Percentiles rank a stretch among this genome's conserved stretches.
Conservation (phyloP, 179 eudicot genomes). For the Pouteria campechiana region DNA sequence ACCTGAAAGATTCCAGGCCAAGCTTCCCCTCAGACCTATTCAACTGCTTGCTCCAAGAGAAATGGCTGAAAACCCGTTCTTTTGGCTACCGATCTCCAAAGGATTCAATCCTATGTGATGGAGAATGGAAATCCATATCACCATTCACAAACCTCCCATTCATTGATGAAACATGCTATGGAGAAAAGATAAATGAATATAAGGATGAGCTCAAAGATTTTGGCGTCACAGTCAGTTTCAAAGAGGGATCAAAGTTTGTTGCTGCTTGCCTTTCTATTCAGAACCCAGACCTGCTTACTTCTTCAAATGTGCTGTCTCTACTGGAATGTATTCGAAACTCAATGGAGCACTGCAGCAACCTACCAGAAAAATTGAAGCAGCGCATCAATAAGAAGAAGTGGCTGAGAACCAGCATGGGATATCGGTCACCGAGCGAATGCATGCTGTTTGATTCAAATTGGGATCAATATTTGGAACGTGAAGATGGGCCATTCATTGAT, state of each 20-base stretch:
- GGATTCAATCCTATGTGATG: conserved; percentile 20
- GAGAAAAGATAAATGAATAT: conserved; percentile 15
- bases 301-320: conserved; percentile 16
- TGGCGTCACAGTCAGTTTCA: conserved; percentile 24
- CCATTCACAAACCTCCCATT: conserved; percentile 26
- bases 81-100: conserved; percentile 16
- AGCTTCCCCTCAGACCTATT: conserved; percentile 2
- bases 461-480: conserved; percentile 16
- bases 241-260: conserved; percentile 23
- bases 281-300: conserved; percentile 11
- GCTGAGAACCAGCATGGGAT: conserved; percentile 26
- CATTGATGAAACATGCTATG: conserved; percentile 28
- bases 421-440: conserved; percentile 13
- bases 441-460: conserved; percentile 17
- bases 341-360: conserved; percentile 3
- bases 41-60: conserved; percentile 11
- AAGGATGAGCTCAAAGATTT: conserved; percentile 26
- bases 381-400: conserved; percentile 16
- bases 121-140: conserved; percentile 21
- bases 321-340: conserved; percentile 8
- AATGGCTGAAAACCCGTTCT: conserved; percentile 22
- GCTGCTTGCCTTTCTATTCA: conserved; percentile 14
- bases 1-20: conserved; percentile 5
- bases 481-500: conserved; percentile 28
- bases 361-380: conserved; percentile 3